A percentile compares a stretch with the other conserved stretches of the same genome.
Conservation (phyloP, 2,329 filamentous ascomycete species). For the Ophiostoma novo-ulmi region DNA sequence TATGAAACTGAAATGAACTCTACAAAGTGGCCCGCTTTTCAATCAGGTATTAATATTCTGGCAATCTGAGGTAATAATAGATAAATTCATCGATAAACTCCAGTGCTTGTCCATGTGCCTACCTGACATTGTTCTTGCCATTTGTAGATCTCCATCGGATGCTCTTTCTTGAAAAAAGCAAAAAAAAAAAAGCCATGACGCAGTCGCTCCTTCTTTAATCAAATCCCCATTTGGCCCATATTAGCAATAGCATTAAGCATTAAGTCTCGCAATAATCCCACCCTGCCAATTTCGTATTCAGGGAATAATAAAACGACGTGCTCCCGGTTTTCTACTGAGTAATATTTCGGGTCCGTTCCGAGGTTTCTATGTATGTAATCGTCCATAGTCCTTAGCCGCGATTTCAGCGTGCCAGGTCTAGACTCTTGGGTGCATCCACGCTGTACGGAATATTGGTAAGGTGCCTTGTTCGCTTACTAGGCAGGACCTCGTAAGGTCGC, state of each 20-base stretch:
- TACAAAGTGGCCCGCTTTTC: neutral
- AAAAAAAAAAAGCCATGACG: too few relatives aligned
- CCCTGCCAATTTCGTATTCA: neutral
- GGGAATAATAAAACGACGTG: too few relatives aligned
- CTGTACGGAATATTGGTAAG: neutral
- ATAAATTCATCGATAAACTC: neutral
- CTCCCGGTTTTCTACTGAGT: too few relatives aligned
- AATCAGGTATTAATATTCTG: neutral
- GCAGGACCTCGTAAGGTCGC: neutral
- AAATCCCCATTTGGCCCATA: neutral
- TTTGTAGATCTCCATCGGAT: neutral
- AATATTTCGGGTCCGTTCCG: neutral
- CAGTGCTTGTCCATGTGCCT: too few relatives aligned
- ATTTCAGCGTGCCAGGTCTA: neutral
- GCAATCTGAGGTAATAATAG: neutral
- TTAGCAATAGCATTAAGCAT: neutral
- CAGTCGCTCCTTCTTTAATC: neutral
- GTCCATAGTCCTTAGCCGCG: neutral
- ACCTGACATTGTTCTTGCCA: neutral
- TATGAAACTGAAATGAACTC: neutral
- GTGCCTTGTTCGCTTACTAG: neutral
- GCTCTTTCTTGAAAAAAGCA: neutral
- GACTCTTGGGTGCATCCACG: neutral
- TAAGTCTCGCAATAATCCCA: neutral
- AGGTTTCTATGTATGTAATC: neutral